A percentile compares a stretch with the other conserved stretches of the same genome.
These are phyloP conservation scores for Trifolium subterraneum DNA, from an alignment of 306 rosid species.

Conservation along the genomic window DNA sequence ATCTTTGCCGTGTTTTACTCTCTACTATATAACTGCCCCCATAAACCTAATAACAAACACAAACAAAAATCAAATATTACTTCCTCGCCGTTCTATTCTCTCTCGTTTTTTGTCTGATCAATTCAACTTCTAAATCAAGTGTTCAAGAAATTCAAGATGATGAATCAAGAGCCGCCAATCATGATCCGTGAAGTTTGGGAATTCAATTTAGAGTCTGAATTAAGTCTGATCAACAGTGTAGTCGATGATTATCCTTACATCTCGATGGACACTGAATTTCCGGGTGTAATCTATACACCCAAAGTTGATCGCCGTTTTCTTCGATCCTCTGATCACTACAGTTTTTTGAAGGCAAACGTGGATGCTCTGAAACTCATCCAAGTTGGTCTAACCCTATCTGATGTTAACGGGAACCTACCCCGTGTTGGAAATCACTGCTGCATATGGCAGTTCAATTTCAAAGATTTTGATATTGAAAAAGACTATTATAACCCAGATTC, in stretches of 20 bases:
- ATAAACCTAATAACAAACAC: background rate
- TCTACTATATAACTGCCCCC: background rate
- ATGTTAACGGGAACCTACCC: slow-evolving; percentile 69
- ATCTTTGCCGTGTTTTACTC: background rate
- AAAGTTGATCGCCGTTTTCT: background rate
- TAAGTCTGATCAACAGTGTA: background rate
- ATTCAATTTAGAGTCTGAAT: background rate
- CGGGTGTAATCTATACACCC: background rate
- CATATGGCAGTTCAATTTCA: background rate
- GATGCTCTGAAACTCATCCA: slow-evolving; percentile 80
- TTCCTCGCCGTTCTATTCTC: too few species aligned
- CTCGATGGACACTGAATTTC: background rate
- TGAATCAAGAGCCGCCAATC: background rate
- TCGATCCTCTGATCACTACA: background rate
- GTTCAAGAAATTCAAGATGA: background rate
- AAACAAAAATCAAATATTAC: too few species aligned
- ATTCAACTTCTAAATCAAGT: too few species aligned
- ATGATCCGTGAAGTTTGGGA: background rate
- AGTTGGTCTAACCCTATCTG: slow-evolving; percentile 78
- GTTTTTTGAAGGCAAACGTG: slow-evolving; percentile 57
- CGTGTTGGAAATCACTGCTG: background rate
- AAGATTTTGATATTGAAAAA: background rate
- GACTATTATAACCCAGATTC: background rate
- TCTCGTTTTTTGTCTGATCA: background rate
- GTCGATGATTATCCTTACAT: background rate